These are phyloP conservation scores for Mortierella sp. DNA, from an alignment of 371 early-diverging fungal species.

Conservation along the genomic window DNA sequence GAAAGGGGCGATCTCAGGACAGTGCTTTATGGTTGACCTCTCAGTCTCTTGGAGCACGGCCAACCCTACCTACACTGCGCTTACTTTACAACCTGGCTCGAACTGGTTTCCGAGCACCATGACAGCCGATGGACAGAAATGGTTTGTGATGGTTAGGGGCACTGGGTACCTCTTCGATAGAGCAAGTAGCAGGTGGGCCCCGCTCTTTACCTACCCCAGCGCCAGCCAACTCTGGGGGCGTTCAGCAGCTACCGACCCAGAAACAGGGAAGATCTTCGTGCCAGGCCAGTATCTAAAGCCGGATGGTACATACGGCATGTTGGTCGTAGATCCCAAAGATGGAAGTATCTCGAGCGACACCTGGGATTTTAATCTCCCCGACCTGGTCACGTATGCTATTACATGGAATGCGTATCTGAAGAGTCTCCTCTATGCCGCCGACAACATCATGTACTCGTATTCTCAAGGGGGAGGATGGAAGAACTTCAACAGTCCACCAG, in stretches of 20 bases:
- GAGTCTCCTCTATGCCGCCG: constrained; percentile 19
- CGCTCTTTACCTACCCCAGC: background rate
- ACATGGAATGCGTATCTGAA: constrained; percentile 18
- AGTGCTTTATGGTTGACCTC: background rate
- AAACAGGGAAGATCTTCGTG: constrained; percentile 9
- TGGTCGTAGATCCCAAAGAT: background rate
- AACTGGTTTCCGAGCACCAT: background rate
- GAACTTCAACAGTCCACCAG: background rate
- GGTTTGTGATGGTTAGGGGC: constrained; percentile 1
- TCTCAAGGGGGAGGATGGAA: constrained; percentile 2
- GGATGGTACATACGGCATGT: background rate
- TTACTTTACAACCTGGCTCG: background rate
- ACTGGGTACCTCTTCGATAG: constrained; percentile 3
- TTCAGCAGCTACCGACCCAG: constrained; percentile 16
- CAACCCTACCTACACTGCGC: background rate
- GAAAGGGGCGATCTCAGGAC: background rate
- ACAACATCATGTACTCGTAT: constrained; percentile 15
- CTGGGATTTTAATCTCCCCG: constrained; percentile 1
- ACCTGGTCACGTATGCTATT: constrained; percentile 10
- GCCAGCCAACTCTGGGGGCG: background rate
- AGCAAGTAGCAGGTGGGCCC: constrained; percentile 1
- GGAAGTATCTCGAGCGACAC: background rate
- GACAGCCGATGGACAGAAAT: constrained; percentile 4
- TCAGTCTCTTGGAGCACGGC: background rate
- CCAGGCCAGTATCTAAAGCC: background rate